Evolutionary conservation across 140 eudicot genomes (phyloP).

Genomic region (Anethum foeniculum): DNA sequence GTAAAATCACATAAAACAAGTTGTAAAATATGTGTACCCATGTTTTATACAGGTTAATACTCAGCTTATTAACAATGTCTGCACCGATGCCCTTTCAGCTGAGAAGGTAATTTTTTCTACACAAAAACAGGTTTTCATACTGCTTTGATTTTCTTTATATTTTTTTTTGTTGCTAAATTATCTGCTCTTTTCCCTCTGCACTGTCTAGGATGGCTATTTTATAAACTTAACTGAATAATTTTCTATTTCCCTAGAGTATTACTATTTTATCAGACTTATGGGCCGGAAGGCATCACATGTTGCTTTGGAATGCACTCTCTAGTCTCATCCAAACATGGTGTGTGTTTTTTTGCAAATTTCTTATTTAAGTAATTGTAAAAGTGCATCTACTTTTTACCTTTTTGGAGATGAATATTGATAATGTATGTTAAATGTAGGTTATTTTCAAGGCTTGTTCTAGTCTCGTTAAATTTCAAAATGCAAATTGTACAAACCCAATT

Average conservation of each 20-base stretch:
- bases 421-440: slow-evolving; percentile 44
- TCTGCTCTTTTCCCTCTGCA: not conserved
- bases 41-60: slow-evolving; percentile 54
- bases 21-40: not conserved
- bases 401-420: slow-evolving; percentile 8
- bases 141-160: not conserved
- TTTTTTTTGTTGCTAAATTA: not conserved
- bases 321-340: slow-evolving; percentile 98
- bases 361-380: not conserved
- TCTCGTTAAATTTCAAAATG: no score
- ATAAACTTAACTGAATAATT: no score
- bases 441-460: no score
- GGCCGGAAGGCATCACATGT: slow-evolving; percentile 99
- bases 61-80: slow-evolving; percentile 95
- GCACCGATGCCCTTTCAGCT: slow-evolving; percentile 99
- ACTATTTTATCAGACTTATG: slow-evolving; percentile 96
- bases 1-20: not conserved
- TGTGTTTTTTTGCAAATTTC: not conserved
- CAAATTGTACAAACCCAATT: no score
- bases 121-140: not conserved
- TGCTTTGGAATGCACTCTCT: slow-evolving; percentile 96
- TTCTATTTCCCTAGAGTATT: slow-evolving; percentile 74
- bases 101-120: slow-evolving; percentile 60
- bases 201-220: no score
- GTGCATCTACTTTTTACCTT: not conserved